A percentile compares a stretch with the other conserved stretches of the same genome.
Conservation (phyloP, 306 rosid genomes). For the Lagenaria siceraria region DNA sequence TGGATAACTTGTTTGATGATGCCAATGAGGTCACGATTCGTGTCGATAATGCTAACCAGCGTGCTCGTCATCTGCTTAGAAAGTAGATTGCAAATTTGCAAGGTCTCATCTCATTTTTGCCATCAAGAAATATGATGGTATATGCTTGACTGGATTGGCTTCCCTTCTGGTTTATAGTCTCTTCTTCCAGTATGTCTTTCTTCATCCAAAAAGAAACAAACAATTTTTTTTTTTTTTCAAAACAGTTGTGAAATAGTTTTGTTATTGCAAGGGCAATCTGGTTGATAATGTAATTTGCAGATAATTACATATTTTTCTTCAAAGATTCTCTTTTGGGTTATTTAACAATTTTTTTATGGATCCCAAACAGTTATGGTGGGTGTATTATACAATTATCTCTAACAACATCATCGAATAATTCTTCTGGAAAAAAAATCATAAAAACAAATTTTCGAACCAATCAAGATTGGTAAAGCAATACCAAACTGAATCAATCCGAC, state of each 20-base stretch:
- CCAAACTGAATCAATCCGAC: not conserved
- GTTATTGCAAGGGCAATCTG: not conserved
- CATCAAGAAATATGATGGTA: constrained; percentile 3
- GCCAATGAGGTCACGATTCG: constrained; percentile 52
- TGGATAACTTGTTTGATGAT: constrained; percentile 38
- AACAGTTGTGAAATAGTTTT: not conserved
- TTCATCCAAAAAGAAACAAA: not conserved
- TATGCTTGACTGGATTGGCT: not conserved
- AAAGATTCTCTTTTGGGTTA: not conserved
- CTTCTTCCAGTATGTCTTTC: not conserved
- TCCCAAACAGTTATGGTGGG: not conserved
- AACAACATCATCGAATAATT: too few relatives aligned
- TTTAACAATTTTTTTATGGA: not conserved
- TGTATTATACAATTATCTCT: too few relatives aligned
- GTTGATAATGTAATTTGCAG: not conserved
- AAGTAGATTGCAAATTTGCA: constrained; percentile 28
- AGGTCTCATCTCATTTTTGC: not conserved
- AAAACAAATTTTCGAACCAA: not conserved
- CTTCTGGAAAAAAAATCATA: too few relatives aligned
- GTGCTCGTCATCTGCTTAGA: constrained; percentile 66
- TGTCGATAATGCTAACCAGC: constrained; percentile 53
- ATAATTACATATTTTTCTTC: not conserved
- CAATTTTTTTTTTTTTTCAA: not conserved
- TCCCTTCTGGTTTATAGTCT: not conserved
- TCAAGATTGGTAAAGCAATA: not conserved